Evolutionary conservation across 2,329 filamentous ascomycete genomes (phyloP), one percentile per base, ranked within the genome.

Genomic region (Cordyceps farinosa): DNA sequence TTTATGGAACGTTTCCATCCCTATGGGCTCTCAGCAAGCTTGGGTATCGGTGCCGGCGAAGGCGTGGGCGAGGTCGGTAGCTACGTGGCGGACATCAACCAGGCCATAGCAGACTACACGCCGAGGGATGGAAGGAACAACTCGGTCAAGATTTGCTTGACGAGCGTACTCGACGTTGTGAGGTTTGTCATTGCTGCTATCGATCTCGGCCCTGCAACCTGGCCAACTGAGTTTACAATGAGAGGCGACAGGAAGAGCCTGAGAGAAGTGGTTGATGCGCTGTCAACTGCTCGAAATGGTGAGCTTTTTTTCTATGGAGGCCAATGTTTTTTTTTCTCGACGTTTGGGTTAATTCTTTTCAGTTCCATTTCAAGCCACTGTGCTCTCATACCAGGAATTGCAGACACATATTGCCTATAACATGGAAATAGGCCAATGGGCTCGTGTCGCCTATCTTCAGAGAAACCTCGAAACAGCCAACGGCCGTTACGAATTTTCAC

Each of bases 1-100:
- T 86, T 92, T 67, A 92, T 91, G 79, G 90, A 92, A 71, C 80
- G 89, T 1, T 92, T 92, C 69, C 85, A 85, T 27, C 87, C 86
- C 0, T 85, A 84, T 3, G 90, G 90, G 0, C 80, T 92, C 64
- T 79, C 79, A 3, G 40, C 10, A 17, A 59, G 40, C 55, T 27
- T 45, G 13, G 77, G 79, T 22, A 80, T 85, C 61, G 78, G 81
- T 40, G 86, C 92, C 53, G 88, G 88, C 1, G 69, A 70, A 34
- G 80, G 80, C n/a, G 82, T 80, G 48, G 81, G 82, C 22, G 77
- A 76, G 15, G 83, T 87, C 66, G 88, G 88, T 5, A 83, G 85
- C 68, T 92, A 88, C 68, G 78, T 92, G 56, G 78, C 91, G 67
- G 80, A 92, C 69, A 75, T 90, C 38, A 81, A 81, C 50, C 71